Conservation (phyloP, 768 basidiomycete genomes). For the Boletus fagicola region DNA sequence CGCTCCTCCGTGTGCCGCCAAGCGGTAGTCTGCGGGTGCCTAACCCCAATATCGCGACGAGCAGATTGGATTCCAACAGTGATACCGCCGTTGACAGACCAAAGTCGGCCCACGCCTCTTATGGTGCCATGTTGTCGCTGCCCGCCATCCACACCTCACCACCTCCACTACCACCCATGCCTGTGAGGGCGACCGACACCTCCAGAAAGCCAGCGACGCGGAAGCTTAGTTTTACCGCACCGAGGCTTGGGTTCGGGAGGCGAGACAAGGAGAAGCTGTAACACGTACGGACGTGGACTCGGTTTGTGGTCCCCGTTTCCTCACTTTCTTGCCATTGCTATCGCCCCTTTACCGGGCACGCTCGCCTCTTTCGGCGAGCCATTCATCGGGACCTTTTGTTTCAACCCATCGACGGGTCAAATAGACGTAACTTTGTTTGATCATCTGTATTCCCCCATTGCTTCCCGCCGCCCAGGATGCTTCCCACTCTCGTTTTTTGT, state of each 20-base stretch:
- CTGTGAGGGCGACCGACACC: conserved; percentile 20
- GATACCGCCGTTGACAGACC: conserved; percentile 13
- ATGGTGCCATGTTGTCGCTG: conserved; percentile 14
- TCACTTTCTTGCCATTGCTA: background rate
- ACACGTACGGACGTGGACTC: conserved; percentile 12
- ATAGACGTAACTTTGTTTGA: conserved; percentile 13
- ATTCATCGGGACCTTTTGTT: background rate
- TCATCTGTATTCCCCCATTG: conserved; percentile 30
- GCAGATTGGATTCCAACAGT: conserved; percentile 1
- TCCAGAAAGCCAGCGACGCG: conserved; percentile 45
- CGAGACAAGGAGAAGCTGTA: conserved; percentile 47
- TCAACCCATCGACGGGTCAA: background rate
- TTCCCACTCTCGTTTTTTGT: background rate
- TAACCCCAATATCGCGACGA: background rate
- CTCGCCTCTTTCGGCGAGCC: background rate
- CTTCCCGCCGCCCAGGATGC: conserved; percentile 9
- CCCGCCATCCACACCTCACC: conserved; percentile 16
- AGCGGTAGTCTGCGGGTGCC: conserved; percentile 1
- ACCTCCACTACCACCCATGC: conserved; percentile 3
- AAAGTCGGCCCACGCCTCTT: conserved; percentile 29
- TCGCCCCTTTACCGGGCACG: background rate
- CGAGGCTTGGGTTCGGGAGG: conserved; percentile 55
- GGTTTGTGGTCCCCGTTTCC: background rate
- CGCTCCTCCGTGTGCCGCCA: background rate
- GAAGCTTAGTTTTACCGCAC: conserved; percentile 67